Conservation (phyloP, 805 yeast species). For the Ogataea nitratoaversa region DNA sequence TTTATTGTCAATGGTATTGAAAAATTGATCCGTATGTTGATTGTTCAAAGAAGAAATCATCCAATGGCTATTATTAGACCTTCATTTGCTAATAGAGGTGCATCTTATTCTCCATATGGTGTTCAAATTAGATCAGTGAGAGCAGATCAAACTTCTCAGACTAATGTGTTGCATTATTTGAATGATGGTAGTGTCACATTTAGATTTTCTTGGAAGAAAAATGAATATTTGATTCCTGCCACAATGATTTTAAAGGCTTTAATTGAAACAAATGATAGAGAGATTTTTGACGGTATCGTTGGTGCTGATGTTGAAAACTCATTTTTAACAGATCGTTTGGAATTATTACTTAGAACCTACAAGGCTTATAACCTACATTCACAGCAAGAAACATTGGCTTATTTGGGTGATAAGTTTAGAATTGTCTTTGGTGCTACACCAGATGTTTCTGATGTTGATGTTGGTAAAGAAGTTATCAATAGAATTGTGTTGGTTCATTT, state of each 20-base stretch:
- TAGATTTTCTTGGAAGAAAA: slow-evolving; percentile 95
- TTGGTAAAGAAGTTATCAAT: slow-evolving; percentile 77
- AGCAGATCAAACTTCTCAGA: slow-evolving; percentile 96
- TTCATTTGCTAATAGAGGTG: slow-evolving; percentile 91
- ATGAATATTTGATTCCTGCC: slow-evolving; percentile 91
- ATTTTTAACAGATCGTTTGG: slow-evolving; percentile 96
- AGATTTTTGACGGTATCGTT: slow-evolving; percentile 92
- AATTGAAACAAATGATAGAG: slow-evolving; percentile 87
- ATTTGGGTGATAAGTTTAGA: slow-evolving; percentile 93
- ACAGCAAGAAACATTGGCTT: slow-evolving; percentile 85
- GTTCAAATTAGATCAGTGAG: slow-evolving; percentile 91
- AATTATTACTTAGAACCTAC: slow-evolving; percentile 82
- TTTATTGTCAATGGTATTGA: slow-evolving; percentile 96
- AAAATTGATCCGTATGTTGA: slow-evolving; percentile 92
- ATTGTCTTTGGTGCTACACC: slow-evolving; percentile 87
- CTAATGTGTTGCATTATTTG: slow-evolving; percentile 93
- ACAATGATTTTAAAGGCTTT: slow-evolving; percentile 89
- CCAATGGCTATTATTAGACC: slow-evolving; percentile 98
- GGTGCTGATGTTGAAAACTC: slow-evolving; percentile 86
- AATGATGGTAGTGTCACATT: slow-evolving; percentile 95
- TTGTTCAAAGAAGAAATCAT: slow-evolving; percentile 96
- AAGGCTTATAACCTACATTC: slow-evolving; percentile 76
- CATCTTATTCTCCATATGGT: slow-evolving; percentile 83
- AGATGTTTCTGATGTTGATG: slow-evolving; percentile 84
- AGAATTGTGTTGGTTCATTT: slow-evolving; percentile 90